phyloP scores from a whole-genome alignment of 805 yeast species.

The Metschnikowia bowlesiae region DNA sequence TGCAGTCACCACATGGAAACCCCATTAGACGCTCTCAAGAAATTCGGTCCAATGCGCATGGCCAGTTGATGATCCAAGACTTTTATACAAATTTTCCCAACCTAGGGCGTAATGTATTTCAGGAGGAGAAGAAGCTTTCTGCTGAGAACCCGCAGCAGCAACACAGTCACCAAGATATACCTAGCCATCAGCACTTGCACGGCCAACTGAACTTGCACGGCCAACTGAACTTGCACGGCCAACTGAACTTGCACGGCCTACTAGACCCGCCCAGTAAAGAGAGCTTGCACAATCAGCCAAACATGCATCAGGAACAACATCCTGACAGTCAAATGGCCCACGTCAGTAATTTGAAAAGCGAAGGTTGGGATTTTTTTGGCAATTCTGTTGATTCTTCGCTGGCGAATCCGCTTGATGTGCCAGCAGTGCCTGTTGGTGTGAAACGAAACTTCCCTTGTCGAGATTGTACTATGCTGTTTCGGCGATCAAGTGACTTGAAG shows the following conservation, averaged over 20 bases:
- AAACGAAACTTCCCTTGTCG: conserved; percentile 49
- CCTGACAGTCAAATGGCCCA: conserved; percentile 1
- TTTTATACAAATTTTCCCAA: conserved; percentile 42
- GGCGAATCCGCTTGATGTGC: conserved; percentile 1
- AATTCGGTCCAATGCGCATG: conserved; percentile 35
- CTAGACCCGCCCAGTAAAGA: background rate
- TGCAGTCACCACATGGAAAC: conserved; percentile 56
- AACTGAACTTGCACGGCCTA: background rate
- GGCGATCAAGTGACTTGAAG: conserved; percentile 65
- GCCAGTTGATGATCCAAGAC: conserved; percentile 39
- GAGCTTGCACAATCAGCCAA: background rate
- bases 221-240: background rate
- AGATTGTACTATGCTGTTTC: conserved; percentile 59
- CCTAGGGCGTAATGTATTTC: conserved; percentile 38
- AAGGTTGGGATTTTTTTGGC: conserved; percentile 31
- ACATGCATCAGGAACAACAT: background rate
- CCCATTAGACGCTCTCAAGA: conserved; percentile 30
- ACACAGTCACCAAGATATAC: background rate
- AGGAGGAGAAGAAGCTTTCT: conserved; percentile 7
- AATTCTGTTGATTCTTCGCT: conserved; percentile 2
- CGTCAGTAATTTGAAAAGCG: conserved; percentile 16
- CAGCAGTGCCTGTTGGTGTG: background rate
- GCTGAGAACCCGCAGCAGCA: background rate
- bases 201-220: background rate
- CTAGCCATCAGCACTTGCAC: background rate